Evolutionary conservation across 2,329 filamentous ascomycete genomes (phyloP).

Genomic region (Boeremia lycopersici): DNA sequence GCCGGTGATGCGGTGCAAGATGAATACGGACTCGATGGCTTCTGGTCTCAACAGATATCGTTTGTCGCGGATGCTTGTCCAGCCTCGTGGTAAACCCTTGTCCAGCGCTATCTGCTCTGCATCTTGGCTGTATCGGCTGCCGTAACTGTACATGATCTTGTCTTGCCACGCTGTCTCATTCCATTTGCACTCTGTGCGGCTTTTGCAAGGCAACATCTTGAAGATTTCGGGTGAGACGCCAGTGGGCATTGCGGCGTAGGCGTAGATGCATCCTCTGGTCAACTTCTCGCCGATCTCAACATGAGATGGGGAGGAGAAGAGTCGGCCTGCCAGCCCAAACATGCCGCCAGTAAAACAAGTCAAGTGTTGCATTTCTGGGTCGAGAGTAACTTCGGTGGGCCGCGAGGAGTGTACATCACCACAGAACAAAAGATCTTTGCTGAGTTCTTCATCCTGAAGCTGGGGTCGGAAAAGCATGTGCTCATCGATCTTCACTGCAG

Average conservation of each 20-base stretch:
- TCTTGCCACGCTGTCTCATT: conserved; percentile 59
- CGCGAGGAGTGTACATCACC: conserved; percentile 42
- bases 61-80: conserved; percentile 49
- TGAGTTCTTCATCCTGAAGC: conserved; percentile 33
- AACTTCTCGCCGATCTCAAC: conserved; percentile 63
- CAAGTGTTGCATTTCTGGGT: conserved; percentile 63
- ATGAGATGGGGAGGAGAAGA: conserved; percentile 60
- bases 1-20: conserved; percentile 65
- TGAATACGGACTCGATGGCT: conserved; percentile 65
- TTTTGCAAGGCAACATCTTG: conserved; percentile 56
- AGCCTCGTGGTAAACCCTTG: conserved; percentile 46
- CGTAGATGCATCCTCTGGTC: conserved; percentile 66
- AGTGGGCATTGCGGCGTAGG: conserved; percentile 60
- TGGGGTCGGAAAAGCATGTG: conserved; percentile 58
- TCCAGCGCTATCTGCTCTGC: conserved; percentile 23
- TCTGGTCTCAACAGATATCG: conserved; percentile 59
- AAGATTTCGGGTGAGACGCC: conserved; percentile 68
- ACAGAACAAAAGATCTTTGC: conserved; percentile 38
- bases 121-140: conserved; percentile 20
- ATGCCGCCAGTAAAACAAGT: conserved; percentile 67
- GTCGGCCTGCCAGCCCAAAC: conserved; percentile 63
- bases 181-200: conserved; percentile 55
- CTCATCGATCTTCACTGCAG: conserved; percentile 51
- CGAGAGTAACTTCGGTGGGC: conserved; percentile 27
- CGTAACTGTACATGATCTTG: conserved; percentile 36